A percentile compares a stretch with the other conserved stretches of the same genome.
Conservation (phyloP, 129 eudicot genomes). For the Gnaphalium uliginosum region DNA sequence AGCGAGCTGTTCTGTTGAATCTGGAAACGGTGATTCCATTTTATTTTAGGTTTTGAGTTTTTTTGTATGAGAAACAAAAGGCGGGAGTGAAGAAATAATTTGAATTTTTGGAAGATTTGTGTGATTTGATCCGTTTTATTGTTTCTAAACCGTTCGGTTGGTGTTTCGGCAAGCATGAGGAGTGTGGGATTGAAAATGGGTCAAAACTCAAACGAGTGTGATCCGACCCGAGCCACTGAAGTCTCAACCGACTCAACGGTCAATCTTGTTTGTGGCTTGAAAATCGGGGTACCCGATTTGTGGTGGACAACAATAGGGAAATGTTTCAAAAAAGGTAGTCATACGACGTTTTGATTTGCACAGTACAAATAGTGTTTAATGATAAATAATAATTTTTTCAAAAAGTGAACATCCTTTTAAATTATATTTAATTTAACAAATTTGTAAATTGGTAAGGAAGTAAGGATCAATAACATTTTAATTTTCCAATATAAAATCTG, state of each 20-base stretch:
- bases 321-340: no score
- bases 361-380: no score
- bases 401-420: no score
- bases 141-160: constrained; percentile 4
- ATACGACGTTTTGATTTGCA: no score
- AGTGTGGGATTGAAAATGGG: neutral
- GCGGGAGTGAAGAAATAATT: constrained; percentile 35
- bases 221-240: neutral
- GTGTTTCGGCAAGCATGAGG: constrained; percentile 6
- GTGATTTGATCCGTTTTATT: constrained; percentile 26
- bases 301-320: no score
- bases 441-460: no score
- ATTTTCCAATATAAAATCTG: no score
- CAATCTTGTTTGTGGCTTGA: neutral
- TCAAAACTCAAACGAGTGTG: neutral
- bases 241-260: neutral
- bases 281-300: neutral
- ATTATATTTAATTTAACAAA: no score
- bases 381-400: no score
- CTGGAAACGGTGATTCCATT: constrained; percentile 51
- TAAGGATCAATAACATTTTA: no score
- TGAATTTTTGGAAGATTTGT: constrained; percentile 25
- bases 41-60: neutral
- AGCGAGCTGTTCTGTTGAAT: constrained; percentile 44
- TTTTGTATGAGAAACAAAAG: constrained; percentile 18